Percentiles rank a stretch among this genome's conserved stretches.
phyloP scores from a whole-genome alignment of 352 stramenopile species.

The Phytophthora citricola region DNA sequence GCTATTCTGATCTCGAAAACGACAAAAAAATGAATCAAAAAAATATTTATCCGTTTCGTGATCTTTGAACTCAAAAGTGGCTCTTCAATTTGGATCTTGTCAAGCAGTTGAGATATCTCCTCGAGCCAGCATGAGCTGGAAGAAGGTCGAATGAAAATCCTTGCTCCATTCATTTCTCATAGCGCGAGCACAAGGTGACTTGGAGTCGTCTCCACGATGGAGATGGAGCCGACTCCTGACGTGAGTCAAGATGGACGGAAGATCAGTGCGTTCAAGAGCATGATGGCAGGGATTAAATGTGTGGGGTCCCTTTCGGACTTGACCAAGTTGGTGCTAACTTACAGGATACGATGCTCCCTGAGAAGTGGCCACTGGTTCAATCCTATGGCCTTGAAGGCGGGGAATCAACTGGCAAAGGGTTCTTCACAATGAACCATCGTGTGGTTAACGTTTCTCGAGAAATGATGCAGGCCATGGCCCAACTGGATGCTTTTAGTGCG shows the following conservation, averaged over 20 bases:
- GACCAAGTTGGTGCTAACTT: conserved; percentile 44
- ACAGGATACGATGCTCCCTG: conserved; percentile 58
- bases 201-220: too few relatives aligned
- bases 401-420: conserved; percentile 45
- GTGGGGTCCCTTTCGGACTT: conserved; percentile 65
- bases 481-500: conserved; percentile 63
- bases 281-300: conserved; percentile 52
- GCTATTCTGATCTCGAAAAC: not conserved
- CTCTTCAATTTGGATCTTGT: conserved; percentile 32
- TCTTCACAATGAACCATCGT: conserved; percentile 81
- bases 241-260: too few relatives aligned
- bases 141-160: conserved; percentile 59
- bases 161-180: too few relatives aligned
- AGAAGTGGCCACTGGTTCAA: conserved; percentile 83
- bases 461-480: conserved; percentile 46
- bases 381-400: conserved; percentile 65
- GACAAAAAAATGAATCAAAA: too few relatives aligned
- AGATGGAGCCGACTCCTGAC: too few relatives aligned
- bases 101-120: too few relatives aligned
- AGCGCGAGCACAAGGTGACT: too few relatives aligned
- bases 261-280: conserved; percentile 66
- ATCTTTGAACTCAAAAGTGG: conserved; percentile 8
- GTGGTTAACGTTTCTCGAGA: conserved; percentile 61
- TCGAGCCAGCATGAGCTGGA: conserved; percentile 48
- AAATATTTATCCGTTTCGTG: conserved; percentile 11